Conservation (phyloP, 345 rosid genomes). For the Brassica napus region Da-Ae NC_063447.1:11584501-11585000, state of each 20-base stretch:
- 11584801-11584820: conserved; percentile 41
- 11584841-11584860: neutral
- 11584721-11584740: conserved; percentile 82
- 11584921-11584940: neutral
- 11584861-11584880: neutral
- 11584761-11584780: conserved; percentile 70
- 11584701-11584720: conserved; percentile 50
- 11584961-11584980: conserved; percentile 64
- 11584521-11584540: neutral
- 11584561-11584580: neutral
- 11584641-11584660: conserved; percentile 56
- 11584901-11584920: neutral
- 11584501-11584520: conserved; percentile 77
- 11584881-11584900: neutral
- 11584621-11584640: neutral
- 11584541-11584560: neutral
- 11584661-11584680: conserved; percentile 79
- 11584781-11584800: conserved; percentile 85
- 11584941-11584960: conserved; percentile 46
- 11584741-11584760: conserved; percentile 80
- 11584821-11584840: neutral
- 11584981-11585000: conserved; percentile 45
- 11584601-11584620: neutral
- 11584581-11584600: neutral
- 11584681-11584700: conserved; percentile 71